phyloP scores from a whole-genome alignment of 1,284 basidiomycete species.

The Inonotus obliquus region DNA sequence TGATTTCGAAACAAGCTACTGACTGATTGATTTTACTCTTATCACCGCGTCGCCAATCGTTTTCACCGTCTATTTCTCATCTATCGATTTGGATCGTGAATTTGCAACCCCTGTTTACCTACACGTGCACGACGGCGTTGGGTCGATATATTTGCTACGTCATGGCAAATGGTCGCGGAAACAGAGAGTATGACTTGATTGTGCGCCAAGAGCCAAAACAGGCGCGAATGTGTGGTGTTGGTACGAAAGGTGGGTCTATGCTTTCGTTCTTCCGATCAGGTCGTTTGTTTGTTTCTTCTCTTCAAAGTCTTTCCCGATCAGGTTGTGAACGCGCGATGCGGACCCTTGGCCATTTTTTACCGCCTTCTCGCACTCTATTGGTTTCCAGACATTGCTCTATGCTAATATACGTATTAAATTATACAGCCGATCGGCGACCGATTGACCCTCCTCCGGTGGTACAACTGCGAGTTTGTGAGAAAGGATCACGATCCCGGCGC shows the following conservation, averaged over 20 bases:
- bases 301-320: neutral
- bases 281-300: neutral
- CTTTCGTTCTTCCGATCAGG: constrained; percentile 8
- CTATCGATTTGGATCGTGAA: neutral
- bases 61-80: neutral
- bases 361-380: neutral
- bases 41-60: no score
- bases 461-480: constrained; percentile 86
- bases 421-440: constrained; percentile 81
- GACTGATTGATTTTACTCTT: neutral
- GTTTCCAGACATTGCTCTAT: neutral
- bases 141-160: neutral
- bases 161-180: constrained; percentile 14
- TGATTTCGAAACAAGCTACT: neutral
- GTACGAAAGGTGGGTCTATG: constrained; percentile 62
- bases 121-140: neutral
- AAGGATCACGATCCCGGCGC: constrained; percentile 36
- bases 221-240: constrained; percentile 90
- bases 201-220: constrained; percentile 88
- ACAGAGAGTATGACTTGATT: constrained; percentile 78
- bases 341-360: neutral
- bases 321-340: neutral
- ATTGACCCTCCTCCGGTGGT: constrained; percentile 96
- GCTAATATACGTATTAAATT: constrained; percentile 12
- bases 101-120: neutral